Evolutionary conservation across 441 rosid genomes (phyloP), one percentile per base, ranked within the genome.

Genomic region (Adansonia grandidieri): DNA sequence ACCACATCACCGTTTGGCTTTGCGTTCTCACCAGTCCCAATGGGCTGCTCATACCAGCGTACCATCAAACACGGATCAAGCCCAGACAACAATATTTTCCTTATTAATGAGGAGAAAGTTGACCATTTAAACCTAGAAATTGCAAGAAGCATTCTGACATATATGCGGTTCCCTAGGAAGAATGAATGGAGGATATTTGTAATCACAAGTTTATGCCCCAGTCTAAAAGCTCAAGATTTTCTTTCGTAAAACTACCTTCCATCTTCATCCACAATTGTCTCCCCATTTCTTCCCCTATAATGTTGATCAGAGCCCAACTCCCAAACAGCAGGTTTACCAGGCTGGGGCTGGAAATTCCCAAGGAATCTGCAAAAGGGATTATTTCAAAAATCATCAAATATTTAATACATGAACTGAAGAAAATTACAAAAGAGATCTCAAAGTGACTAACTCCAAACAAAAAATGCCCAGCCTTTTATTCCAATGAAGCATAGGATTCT

Each of bases 261-360:
- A 87, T 93, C 92, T 78, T 89, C 88, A 53, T 84, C 91, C 45
- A 79, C 71, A 79, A 84, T 81, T 24, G 84, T 89, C 78, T 86
- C 89, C 69, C 94, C 97, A 88, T 87, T 91, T 80, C 84, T 87
- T 79, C 88, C 88, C 70, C 83, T 78, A 71, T 84, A 87, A 77
- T 88, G 91, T 84, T 88, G 93, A 83, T 91, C 93, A 44, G 94
- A 90, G 83, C 86, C 88, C 87, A 97, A 81, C 86, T 97, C 98
- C 99, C 99, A 95, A 72, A 95, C 81, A 8, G 94, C 97, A 71
- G 93, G 95, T 81, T 82, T 90, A 80, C 90, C 95, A 48, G 85
- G 88, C 68, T 90, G 97, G 69, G 97, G 98, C 85, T 86, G 97
- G 88, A 92, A 92, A 81, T 91, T 88, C 54, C 99, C 99, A 80